Evolutionary conservation across 345 rosid genomes (phyloP).

Genomic region (Arabidopsis suecica): DNA sequence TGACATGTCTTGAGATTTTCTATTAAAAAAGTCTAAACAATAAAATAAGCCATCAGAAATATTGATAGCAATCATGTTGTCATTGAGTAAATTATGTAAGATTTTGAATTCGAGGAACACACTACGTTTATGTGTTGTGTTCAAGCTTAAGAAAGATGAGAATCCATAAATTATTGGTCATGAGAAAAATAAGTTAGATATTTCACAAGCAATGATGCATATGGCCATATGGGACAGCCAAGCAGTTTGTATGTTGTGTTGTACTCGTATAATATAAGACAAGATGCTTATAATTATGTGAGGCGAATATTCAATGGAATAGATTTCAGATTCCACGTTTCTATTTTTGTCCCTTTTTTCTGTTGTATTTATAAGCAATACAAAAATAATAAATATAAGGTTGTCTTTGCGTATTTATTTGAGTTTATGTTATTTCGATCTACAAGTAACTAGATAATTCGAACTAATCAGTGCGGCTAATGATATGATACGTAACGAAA

Average conservation of each 20-base stretch:
- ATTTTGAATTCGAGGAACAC: background rate
- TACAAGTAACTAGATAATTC: constrained; percentile 27
- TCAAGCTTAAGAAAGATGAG: background rate
- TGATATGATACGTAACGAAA: constrained; percentile 29
- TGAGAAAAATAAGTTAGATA: constrained; percentile 4
- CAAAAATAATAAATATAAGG: background rate
- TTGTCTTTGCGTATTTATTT: constrained; percentile 35
- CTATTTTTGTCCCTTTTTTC: background rate
- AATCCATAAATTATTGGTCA: background rate
- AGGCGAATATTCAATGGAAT: constrained; percentile 44
- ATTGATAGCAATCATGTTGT: constrained; percentile 4
- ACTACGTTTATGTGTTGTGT: background rate
- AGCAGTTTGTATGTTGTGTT: constrained; percentile 7
- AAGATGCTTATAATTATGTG: background rate
- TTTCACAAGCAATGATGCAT: constrained; percentile 15
- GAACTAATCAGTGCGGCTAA: constrained; percentile 26
- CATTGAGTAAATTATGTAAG: constrained; percentile 4
- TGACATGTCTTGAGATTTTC: background rate
- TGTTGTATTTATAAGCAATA: background rate
- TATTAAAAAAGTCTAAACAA: background rate
- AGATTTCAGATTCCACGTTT: constrained; percentile 19
- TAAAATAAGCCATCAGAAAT: background rate
- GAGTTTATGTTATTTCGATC: background rate
- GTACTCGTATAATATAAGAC: background rate
- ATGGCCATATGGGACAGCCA: constrained; percentile 23